Evolutionary conservation across 352 stramenopile genomes (phyloP).

Genomic region (Pythium brassicae): DNA sequence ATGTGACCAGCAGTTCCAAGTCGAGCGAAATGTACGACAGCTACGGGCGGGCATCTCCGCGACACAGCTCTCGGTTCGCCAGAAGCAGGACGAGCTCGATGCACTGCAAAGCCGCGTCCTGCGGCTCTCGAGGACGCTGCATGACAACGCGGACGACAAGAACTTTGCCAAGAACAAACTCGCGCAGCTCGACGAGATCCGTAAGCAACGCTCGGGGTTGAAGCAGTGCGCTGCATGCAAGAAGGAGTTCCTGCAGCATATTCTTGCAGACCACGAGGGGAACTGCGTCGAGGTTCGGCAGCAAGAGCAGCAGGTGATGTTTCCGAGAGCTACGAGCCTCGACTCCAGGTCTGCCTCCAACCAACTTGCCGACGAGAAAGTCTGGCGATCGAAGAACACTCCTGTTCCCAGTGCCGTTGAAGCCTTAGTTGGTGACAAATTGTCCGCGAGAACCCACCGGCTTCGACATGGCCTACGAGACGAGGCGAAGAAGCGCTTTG

Average conservation of each 20-base stretch:
- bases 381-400: not conserved
- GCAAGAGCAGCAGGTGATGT: not conserved
- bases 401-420: not conserved
- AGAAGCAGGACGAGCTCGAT: constrained; percentile 41
- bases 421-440: no score
- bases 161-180: constrained; percentile 44
- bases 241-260: constrained; percentile 26
- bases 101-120: constrained; percentile 44
- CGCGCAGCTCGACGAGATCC: constrained; percentile 27
- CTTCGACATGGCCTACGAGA: constrained; percentile 6
- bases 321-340: not conserved
- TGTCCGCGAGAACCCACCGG: not conserved
- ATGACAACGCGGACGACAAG: constrained; percentile 32
- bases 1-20: constrained; percentile 53
- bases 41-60: constrained; percentile 33
- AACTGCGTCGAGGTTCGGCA: constrained; percentile 1
- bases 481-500: constrained; percentile 25
- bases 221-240: constrained; percentile 28
- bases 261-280: constrained; percentile 23
- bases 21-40: constrained; percentile 49
- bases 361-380: constrained; percentile 19
- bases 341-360: constrained; percentile 12
- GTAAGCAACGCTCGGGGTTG: constrained; percentile 20
- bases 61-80: constrained; percentile 35
- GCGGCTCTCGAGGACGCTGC: constrained; percentile 34